phyloP scores from a whole-genome alignment of 176 grass and related monocot genomes.

The Microstegium vimineum region DNA sequence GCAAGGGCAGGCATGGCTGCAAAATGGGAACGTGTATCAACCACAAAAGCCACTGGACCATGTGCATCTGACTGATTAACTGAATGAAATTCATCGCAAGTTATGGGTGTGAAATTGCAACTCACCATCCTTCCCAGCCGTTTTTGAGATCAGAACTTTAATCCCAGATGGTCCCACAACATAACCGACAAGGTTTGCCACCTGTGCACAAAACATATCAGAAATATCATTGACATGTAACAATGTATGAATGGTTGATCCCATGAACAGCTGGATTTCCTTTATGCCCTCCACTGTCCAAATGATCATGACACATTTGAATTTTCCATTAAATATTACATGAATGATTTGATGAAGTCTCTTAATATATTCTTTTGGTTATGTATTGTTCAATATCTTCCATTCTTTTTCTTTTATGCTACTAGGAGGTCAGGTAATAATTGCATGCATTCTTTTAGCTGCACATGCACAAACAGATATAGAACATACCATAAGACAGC shows the following conservation, averaged over 20 bases:
- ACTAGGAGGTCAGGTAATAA: background rate
- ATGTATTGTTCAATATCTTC: background rate
- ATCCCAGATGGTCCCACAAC: slow-evolving; percentile 75
- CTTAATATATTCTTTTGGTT: background rate
- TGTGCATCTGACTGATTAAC: background rate
- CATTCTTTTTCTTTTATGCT: background rate
- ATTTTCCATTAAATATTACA: background rate
- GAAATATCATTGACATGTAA: background rate
- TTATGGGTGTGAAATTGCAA: background rate
- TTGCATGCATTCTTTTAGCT: background rate
- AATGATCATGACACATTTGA: background rate
- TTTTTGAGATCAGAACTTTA: slow-evolving; percentile 58
- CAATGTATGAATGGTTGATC: background rate
- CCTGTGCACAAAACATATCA: slow-evolving; percentile 34
- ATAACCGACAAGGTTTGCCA: slow-evolving; percentile 89
- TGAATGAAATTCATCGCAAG: background rate
- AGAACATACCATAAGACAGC: slow-evolving; percentile 71
- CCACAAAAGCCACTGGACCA: background rate
- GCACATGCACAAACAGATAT: background rate
- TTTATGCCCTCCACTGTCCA: background rate
- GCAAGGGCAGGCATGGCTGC: slow-evolving; percentile 54
- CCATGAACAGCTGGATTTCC: background rate
- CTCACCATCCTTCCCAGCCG: slow-evolving; percentile 70
- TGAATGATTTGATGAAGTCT: background rate
- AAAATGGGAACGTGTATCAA: slow-evolving; percentile 31